phyloP scores from a whole-genome alignment of 805 yeast genomes.

The Spathaspora gorwiae region DNA sequence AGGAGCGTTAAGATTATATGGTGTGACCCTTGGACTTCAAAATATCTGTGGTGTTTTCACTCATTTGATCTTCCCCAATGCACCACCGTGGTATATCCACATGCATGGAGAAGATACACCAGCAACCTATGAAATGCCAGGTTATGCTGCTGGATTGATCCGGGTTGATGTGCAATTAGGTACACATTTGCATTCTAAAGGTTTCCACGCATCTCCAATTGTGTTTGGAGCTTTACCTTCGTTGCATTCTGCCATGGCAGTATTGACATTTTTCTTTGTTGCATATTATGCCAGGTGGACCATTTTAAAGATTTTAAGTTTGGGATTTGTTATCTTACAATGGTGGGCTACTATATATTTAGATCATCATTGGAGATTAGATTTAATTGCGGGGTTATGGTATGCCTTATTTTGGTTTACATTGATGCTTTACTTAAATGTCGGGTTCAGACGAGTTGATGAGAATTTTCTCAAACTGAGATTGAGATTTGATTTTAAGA shows the following conservation, averaged over 20 bases:
- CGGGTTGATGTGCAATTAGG: slow-evolving; percentile 58
- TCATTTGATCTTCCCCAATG: slow-evolving; percentile 61
- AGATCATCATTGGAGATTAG: slow-evolving; percentile 70
- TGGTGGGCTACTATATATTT: slow-evolving; percentile 77
- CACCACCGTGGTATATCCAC: slow-evolving; percentile 73
- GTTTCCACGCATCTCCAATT: slow-evolving; percentile 64
- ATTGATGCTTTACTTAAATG: slow-evolving; percentile 3
- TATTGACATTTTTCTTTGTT: slow-evolving; percentile 42
- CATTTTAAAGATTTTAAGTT: slow-evolving; percentile 29
- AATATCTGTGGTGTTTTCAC: slow-evolving; percentile 59
- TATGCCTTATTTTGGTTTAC: slow-evolving; percentile 27
- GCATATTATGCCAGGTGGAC: slow-evolving; percentile 35
- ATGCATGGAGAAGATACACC: slow-evolving; percentile 51
- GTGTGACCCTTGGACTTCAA: slow-evolving; percentile 55
- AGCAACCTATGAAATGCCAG: slow-evolving; percentile 64
- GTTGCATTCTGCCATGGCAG: slow-evolving; percentile 65
- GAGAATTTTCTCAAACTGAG: slow-evolving; percentile 29
- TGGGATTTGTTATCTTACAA: slow-evolving; percentile 48
- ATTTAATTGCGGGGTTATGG: slow-evolving; percentile 50
- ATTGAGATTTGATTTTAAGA: slow-evolving; percentile 37
- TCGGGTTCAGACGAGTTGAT: slow-evolving; percentile 12
- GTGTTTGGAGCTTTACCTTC: slow-evolving; percentile 68
- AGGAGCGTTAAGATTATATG: slow-evolving; percentile 52
- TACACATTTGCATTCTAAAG: slow-evolving; percentile 52
- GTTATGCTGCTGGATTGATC: slow-evolving; percentile 68